Evolutionary conservation across 2,329 filamentous ascomycete genomes (phyloP).

Genomic region (Tolypocladium guangdongense): DNA sequence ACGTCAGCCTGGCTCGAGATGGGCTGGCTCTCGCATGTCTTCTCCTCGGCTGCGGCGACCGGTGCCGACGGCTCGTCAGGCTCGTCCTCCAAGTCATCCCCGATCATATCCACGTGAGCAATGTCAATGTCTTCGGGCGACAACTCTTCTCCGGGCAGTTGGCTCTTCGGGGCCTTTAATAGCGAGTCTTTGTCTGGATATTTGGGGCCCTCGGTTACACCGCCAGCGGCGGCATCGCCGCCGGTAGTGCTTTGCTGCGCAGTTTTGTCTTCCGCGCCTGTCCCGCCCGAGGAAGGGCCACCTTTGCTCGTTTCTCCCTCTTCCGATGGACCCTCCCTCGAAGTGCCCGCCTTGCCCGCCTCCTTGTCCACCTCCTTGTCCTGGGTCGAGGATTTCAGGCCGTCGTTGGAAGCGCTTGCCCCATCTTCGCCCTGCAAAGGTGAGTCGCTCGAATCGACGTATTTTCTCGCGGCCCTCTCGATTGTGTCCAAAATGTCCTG

Average conservation of each 20-base stretch:
- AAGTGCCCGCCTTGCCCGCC: background rate
- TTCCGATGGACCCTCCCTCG: background rate
- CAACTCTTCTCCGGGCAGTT: slow-evolving; percentile 10
- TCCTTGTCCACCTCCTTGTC: too few relatives aligned
- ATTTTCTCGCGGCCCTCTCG: slow-evolving; percentile 38
- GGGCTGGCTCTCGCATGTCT: background rate
- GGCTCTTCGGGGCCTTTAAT: background rate
- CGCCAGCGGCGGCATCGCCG: background rate
- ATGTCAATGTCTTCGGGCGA: slow-evolving; percentile 40
- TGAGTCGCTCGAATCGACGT: slow-evolving; percentile 28
- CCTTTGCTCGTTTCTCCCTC: background rate
- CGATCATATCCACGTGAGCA: slow-evolving; percentile 21
- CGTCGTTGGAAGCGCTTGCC: background rate
- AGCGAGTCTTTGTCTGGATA: background rate
- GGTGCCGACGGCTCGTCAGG: slow-evolving; percentile 9
- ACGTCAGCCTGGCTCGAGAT: background rate
- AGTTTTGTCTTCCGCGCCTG: background rate
- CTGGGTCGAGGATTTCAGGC: background rate
- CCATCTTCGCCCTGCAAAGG: slow-evolving; percentile 3
- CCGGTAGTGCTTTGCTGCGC: background rate
- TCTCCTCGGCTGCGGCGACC: background rate
- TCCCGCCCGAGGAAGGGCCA: background rate
- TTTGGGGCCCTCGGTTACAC: background rate
- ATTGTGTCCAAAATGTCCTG: slow-evolving; percentile 40
- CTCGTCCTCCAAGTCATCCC: slow-evolving; percentile 14